These are phyloP conservation scores for Jamesozyma spencerorum DNA, from an alignment of 805 yeast genomes.

Conservation along the genomic window DNA sequence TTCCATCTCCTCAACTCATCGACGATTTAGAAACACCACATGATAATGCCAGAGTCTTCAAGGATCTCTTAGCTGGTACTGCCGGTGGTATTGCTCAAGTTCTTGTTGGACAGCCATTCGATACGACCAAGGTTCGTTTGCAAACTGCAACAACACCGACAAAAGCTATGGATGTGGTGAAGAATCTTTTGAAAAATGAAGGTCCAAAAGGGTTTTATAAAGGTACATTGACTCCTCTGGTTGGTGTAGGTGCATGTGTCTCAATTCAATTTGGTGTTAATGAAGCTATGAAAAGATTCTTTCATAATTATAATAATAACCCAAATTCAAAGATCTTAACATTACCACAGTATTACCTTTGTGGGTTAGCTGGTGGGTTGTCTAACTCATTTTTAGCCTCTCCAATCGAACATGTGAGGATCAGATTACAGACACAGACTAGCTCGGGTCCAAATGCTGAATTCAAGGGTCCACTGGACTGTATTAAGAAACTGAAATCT, in stretches of 20 bases:
- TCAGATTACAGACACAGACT: slow-evolving; percentile 73
- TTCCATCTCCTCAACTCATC: slow-evolving; percentile 25
- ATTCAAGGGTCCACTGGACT: slow-evolving; percentile 44
- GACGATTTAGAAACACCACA: slow-evolving; percentile 22
- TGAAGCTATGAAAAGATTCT: slow-evolving; percentile 83
- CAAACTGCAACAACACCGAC: slow-evolving; percentile 79
- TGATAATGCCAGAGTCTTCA: slow-evolving; percentile 37
- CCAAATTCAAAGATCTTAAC: slow-evolving; percentile 29
- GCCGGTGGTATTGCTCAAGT: slow-evolving; percentile 95
- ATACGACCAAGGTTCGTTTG: slow-evolving; percentile 84
- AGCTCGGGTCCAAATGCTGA: slow-evolving; percentile 31
- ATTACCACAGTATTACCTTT: slow-evolving; percentile 60
- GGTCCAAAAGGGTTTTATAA: slow-evolving; percentile 83
- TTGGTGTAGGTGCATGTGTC: slow-evolving; percentile 98
- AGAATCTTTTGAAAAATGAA: slow-evolving; percentile 62
- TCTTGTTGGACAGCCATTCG: slow-evolving; percentile 91
- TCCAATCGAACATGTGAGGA: slow-evolving; percentile 92
- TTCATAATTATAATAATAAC: slow-evolving; percentile 35
- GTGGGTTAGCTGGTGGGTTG: slow-evolving; percentile 89
- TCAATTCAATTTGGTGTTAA: slow-evolving; percentile 92
- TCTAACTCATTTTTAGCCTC: slow-evolving; percentile 85
- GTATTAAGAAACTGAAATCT: slow-evolving; percentile 40
- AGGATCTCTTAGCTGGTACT: slow-evolving; percentile 86
- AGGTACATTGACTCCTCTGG: slow-evolving; percentile 85
- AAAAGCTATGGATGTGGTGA: slow-evolving; percentile 64